phyloP scores from a whole-genome alignment of 2,329 filamentous ascomycete genomes.

The Xylariaceae sp. region DNA sequence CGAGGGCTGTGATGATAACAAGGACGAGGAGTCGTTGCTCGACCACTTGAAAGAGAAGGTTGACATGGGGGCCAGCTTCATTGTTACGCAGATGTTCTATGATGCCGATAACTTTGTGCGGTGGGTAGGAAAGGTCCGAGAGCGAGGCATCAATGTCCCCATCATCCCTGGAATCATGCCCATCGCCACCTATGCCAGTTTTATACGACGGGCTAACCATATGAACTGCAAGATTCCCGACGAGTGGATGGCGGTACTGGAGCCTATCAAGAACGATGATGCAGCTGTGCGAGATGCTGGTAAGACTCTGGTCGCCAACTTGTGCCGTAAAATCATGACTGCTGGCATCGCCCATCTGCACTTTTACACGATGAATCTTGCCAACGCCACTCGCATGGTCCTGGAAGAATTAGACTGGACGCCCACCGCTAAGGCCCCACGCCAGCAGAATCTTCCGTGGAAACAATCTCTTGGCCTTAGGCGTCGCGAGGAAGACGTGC shows the following conservation, averaged over 20 bases:
- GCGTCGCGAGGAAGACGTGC: conserved; percentile 88
- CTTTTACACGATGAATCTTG: conserved; percentile 99
- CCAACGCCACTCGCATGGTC: conserved; percentile 89
- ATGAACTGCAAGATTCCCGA: conserved; percentile 82
- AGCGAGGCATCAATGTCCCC: conserved; percentile 76
- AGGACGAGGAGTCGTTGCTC: conserved; percentile 78
- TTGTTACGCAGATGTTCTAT: conserved; percentile 99
- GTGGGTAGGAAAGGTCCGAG: conserved; percentile 85
- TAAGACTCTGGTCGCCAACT: conserved; percentile 78
- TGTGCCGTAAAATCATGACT: conserved; percentile 83
- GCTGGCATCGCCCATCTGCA: conserved; percentile 85
- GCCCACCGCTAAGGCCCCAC: conserved; percentile 72
- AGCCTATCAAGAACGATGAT: conserved; percentile 96
- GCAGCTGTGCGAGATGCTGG: conserved; percentile 87
- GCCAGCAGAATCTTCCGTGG: conserved; percentile 93
- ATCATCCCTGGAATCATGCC: conserved; percentile 92
- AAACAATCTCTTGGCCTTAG: conserved; percentile 88
- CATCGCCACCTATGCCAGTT: conserved; percentile 92
- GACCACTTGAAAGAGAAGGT: conserved; percentile 97
- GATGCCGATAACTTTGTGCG: conserved; percentile 91
- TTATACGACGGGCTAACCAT: conserved; percentile 85
- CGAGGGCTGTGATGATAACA: conserved; percentile 91
- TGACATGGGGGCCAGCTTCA: conserved; percentile 87
- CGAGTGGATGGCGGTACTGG: conserved; percentile 76
- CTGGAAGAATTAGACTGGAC: conserved; percentile 84